Conservation (phyloP, 73 alveolate genomes). For the Loxodes magnus region DNA sequence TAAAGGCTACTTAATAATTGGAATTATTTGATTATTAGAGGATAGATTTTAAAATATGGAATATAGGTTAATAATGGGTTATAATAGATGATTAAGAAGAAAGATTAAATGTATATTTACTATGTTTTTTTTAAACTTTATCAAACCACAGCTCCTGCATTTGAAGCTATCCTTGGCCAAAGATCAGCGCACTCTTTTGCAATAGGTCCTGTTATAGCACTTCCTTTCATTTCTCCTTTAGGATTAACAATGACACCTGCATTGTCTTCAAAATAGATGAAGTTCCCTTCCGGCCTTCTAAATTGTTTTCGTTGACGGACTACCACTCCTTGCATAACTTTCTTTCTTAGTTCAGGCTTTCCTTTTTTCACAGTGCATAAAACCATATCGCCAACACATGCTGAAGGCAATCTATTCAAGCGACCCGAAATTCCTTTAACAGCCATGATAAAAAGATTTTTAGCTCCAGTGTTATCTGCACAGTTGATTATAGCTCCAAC, state of each 20-base stretch:
- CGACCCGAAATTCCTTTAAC: conserved; percentile 33
- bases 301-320: conserved; percentile 88
- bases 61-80: too few species aligned
- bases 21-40: too few species aligned
- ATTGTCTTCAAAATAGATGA: conserved; percentile 86
- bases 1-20: too few species aligned
- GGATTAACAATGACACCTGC: too few species aligned
- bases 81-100: too few species aligned
- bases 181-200: conserved; percentile 63
- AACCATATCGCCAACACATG: conserved; percentile 90
- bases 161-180: conserved; percentile 90
- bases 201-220: conserved; percentile 85
- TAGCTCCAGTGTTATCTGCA: too few species aligned
- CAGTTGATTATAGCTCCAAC: conserved; percentile 86
- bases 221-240: too few species aligned
- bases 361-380: conserved; percentile 78
- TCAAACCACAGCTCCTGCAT: conserved; percentile 84
- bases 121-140: too few species aligned
- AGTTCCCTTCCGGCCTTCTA: conserved; percentile 92
- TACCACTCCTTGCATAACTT: conserved; percentile 86
- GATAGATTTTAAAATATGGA: too few species aligned
- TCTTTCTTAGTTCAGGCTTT: too few species aligned
- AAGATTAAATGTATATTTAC: too few species aligned
- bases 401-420: conserved; percentile 36
- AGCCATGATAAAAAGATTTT: conserved; percentile 78